Conservation (phyloP, 2,329 filamentous ascomycete species). For the Daldinia sp. region DNA sequence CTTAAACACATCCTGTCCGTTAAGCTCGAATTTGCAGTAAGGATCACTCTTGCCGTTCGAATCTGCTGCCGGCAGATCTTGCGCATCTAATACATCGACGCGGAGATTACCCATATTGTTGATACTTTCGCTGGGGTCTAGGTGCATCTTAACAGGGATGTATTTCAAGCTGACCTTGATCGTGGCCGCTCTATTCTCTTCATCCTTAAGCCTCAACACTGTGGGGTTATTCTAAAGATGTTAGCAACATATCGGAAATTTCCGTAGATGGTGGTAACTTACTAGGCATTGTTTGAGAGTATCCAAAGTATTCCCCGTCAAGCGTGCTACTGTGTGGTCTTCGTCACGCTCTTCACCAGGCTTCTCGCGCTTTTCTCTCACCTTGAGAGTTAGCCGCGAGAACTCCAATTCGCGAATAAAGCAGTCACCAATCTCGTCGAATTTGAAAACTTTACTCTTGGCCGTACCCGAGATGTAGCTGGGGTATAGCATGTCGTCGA, state of each 20-base stretch:
- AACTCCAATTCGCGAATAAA: slow-evolving; percentile 98
- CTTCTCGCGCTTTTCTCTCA: slow-evolving; percentile 83
- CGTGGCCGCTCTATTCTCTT: slow-evolving; percentile 79
- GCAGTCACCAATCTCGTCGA: slow-evolving; percentile 94
- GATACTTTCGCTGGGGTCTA: slow-evolving; percentile 95
- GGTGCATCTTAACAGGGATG: slow-evolving; percentile 91
- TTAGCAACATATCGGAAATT: slow-evolving; percentile 35
- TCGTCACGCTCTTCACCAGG: slow-evolving; percentile 74
- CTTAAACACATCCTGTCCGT: slow-evolving; percentile 92
- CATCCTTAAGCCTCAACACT: slow-evolving; percentile 80
- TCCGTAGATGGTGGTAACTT: slow-evolving; percentile 54
- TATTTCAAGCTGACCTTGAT: slow-evolving; percentile 95
- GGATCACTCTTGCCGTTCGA: slow-evolving; percentile 97
- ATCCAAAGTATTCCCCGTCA: slow-evolving; percentile 86
- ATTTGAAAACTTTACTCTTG: slow-evolving; percentile 74
- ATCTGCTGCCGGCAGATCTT: slow-evolving; percentile 91
- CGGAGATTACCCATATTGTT: slow-evolving; percentile 98
- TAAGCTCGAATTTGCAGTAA: slow-evolving; percentile 93
- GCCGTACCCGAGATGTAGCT: slow-evolving; percentile 86
- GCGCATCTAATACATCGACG: slow-evolving; percentile 90
- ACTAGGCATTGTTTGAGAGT: slow-evolving; percentile 90
- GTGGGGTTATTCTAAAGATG: slow-evolving; percentile 85
- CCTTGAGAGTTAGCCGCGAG: slow-evolving; percentile 88
- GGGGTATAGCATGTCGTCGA: slow-evolving; percentile 95
- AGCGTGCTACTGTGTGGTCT: slow-evolving; percentile 81